Percentiles rank a stretch among this genome's conserved stretches.
These are phyloP conservation scores for Exophiala aquamarina DNA, from an alignment of 2,329 filamentous ascomycete genomes.

Conservation along the genomic window DNA sequence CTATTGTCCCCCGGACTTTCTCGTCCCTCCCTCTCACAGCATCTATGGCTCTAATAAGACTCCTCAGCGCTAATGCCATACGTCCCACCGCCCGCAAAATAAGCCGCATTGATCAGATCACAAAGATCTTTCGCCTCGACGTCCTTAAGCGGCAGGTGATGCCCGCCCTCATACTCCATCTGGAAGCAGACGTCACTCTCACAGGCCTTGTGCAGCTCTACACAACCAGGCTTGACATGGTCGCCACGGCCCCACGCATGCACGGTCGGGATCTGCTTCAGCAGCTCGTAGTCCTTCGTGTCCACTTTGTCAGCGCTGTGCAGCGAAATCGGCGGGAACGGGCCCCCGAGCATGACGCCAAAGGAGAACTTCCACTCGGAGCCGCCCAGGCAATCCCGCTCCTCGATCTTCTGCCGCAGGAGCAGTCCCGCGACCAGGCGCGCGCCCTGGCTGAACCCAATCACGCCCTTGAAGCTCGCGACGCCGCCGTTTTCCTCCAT, in stretches of 20 bases:
- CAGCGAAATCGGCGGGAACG: slow-evolving; percentile 28
- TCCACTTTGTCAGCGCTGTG: slow-evolving; percentile 13
- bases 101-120: slow-evolving; percentile 29
- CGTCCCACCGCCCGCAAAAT: slow-evolving; percentile 25
- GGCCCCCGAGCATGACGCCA: slow-evolving; percentile 28
- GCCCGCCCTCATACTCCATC: slow-evolving; percentile 29
- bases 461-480: slow-evolving; percentile 31
- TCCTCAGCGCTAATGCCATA: slow-evolving; percentile 19
- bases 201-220: slow-evolving; percentile 19
- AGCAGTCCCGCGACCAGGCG: slow-evolving; percentile 30
- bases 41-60: slow-evolving; percentile 12
- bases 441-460: slow-evolving; percentile 39
- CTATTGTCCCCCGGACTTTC: too few species aligned
- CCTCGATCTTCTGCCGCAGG: slow-evolving; percentile 28
- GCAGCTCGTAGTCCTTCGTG: slow-evolving; percentile 18
- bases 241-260: slow-evolving; percentile 30
- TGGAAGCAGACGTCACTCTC: slow-evolving; percentile 27
- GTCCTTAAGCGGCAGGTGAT: slow-evolving; percentile 29
- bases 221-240: slow-evolving; percentile 26
- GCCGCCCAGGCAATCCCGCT: slow-evolving; percentile 8
- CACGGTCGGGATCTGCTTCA: slow-evolving; percentile 25
- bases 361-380: slow-evolving; percentile 24
- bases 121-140: slow-evolving; percentile 29
- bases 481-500: slow-evolving; percentile 27
- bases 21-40: too few species aligned